Percentiles rank a stretch among this genome's conserved stretches.
phyloP scores from a whole-genome alignment of 495 filamentous ascomycete species.

The Podospora anserina region DNA sequence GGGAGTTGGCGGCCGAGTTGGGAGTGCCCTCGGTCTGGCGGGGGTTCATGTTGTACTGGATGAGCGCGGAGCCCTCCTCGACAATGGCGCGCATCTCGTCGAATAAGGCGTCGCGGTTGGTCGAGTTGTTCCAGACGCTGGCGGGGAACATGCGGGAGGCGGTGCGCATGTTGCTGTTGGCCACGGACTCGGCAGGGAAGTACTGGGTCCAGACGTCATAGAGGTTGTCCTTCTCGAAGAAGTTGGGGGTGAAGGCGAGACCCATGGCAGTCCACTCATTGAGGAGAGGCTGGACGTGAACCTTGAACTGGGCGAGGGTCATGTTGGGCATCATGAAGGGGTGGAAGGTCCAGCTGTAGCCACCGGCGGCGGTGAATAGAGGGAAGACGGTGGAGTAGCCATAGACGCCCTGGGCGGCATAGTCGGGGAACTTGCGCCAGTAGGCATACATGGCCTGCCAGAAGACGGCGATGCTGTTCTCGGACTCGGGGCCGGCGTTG shows the following conservation, averaged over 20 bases:
- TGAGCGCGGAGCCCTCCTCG: slow-evolving; percentile 22
- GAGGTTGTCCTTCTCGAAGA: slow-evolving; percentile 25
- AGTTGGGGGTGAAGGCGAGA: slow-evolving; percentile 30
- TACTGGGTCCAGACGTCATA: slow-evolving; percentile 22
- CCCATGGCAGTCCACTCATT: slow-evolving; percentile 37
- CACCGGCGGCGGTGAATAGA: slow-evolving; percentile 6
- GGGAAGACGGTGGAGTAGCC: slow-evolving; percentile 41
- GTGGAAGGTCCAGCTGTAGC: slow-evolving; percentile 20
- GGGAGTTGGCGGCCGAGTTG: slow-evolving; percentile 21
- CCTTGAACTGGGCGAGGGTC: slow-evolving; percentile 23
- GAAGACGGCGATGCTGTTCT: slow-evolving; percentile 44
- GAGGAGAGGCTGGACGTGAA: slow-evolving; percentile 38
- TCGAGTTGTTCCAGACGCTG: slow-evolving; percentile 28
- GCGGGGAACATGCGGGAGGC: slow-evolving; percentile 42
- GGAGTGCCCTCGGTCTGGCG: slow-evolving; percentile 14
- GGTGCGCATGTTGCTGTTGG: slow-evolving; percentile 31
- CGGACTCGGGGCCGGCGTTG: slow-evolving; percentile 30
- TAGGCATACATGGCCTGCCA: slow-evolving; percentile 50
- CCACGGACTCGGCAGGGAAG: slow-evolving; percentile 21
- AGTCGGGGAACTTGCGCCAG: slow-evolving; percentile 40
- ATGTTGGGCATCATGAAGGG: slow-evolving; percentile 27
- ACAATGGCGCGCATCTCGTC: slow-evolving; percentile 22
- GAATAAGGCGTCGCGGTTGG: slow-evolving; percentile 27
- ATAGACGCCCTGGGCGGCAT: slow-evolving; percentile 49
- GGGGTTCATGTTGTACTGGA: slow-evolving; percentile 27